Evolutionary conservation across 2,329 filamentous ascomycete species (phyloP).

Genomic region (Xylariomycetidae sp.): DNA sequence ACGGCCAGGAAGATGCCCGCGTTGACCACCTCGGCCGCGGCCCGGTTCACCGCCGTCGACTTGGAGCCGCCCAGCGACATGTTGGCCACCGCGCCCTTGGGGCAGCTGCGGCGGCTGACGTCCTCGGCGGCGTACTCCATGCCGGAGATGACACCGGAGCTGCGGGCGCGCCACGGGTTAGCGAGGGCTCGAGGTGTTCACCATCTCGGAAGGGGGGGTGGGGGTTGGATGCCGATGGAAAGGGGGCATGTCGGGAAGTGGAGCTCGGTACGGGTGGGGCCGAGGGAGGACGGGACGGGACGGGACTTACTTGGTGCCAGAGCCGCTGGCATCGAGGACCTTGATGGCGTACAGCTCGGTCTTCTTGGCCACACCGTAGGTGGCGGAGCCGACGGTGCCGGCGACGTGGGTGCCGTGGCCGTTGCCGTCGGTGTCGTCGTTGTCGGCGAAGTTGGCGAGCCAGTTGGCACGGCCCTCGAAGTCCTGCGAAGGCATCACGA

Average conservation of each 20-base stretch:
- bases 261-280: no score
- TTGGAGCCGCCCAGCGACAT: slow-evolving; percentile 47
- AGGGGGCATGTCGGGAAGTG: no score
- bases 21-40: slow-evolving; percentile 39
- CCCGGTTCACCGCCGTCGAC: slow-evolving; percentile 42
- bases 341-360: slow-evolving; percentile 37
- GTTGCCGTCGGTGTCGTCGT: slow-evolving; percentile 28
- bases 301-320: slow-evolving; percentile 23
- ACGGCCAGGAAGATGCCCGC: slow-evolving; percentile 46
- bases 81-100: slow-evolving; percentile 42
- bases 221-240: no score
- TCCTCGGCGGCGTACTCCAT: slow-evolving; percentile 38
- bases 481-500: no score
- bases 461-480: slow-evolving; percentile 37
- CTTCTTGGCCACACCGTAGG: slow-evolving; percentile 41
- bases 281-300: no score
- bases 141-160: slow-evolving; percentile 25
- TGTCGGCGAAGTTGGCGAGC: slow-evolving; percentile 25
- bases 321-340: slow-evolving; percentile 31
- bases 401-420: slow-evolving; percentile 38
- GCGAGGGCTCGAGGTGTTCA: no score
- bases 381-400: slow-evolving; percentile 27
- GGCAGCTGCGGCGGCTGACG: slow-evolving; percentile 34
- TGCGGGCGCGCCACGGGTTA: no score
- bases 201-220: no score